Evolutionary conservation across 495 filamentous ascomycete genomes (phyloP), one percentile per base, ranked within the genome.

Genomic region (Umbilicaria muhlenbergii): DNA sequence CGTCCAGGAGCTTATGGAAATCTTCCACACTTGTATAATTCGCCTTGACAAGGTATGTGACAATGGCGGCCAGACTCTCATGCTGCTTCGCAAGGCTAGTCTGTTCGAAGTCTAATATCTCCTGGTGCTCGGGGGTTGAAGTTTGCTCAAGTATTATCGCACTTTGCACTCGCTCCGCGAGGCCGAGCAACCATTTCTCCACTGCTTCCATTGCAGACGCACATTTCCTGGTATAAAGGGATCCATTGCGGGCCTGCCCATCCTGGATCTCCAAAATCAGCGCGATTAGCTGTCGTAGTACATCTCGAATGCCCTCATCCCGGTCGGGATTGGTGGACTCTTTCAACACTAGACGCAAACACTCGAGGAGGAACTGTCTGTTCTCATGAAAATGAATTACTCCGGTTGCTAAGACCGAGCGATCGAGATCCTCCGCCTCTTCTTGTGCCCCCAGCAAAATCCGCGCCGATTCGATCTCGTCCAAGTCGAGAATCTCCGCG

Each of bases 351-450:
- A 94, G 65, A 42, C 86, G 78, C 50, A 96, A 61, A 52, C 82
- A 89, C 55, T 91, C 81, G 18, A 96, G 71, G 8, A 93, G 53
- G 54, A 77, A 82, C 44, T 76, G 75, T 45, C 88, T 75, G 45
- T 78, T 72, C 48, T 82, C 70, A 54, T 99, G 91, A 60, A 91
- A 96, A 42, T 74, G 71, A 54, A 96, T 78, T 42, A 94, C 69
- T 47, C 82, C 82, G 41, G 77, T 75, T 47, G 81, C 75, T 34
- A 81, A 63, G 49, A 77, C 66, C 17, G 84, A 63, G 24, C 85
- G 71, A 44, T 83, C 83, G 19, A 86, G 65, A 13, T 67, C 51
- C 38, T 75, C 67, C 10, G 75, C 65, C 48, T 83, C 75, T 38
- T 74, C 67, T 54, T 82, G 73, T 6, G 81, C 74, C 34, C 71